Conservation (phyloP, 257 asterid genomes). For the Ilex asprella region DNA sequence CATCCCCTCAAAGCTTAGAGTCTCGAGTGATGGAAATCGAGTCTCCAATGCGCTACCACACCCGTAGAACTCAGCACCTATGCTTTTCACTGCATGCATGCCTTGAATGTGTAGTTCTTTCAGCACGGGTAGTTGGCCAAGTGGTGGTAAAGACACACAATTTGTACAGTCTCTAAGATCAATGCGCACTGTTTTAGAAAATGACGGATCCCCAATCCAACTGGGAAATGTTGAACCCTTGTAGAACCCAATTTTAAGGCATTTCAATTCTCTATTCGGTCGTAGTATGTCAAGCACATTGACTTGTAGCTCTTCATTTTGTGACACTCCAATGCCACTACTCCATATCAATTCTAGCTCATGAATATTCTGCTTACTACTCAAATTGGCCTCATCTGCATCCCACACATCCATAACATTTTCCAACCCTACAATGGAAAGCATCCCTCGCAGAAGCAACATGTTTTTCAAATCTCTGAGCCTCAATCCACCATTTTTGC, state of each 20-base stretch:
- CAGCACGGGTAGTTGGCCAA: too few species aligned
- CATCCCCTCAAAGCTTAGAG: conserved; percentile 18
- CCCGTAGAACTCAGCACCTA: too few species aligned
- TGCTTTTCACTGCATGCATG: too few species aligned
- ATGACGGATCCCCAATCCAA: background rate
- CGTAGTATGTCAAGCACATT: background rate
- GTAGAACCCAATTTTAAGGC: background rate
- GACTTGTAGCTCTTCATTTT: too few species aligned
- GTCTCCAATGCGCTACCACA: too few species aligned
- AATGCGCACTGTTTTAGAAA: background rate
- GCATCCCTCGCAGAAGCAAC: background rate
- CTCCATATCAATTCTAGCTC: background rate
- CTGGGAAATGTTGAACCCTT: background rate
- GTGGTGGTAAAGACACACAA: background rate
- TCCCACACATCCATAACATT: background rate
- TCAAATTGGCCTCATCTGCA: background rate
- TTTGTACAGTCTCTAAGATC: background rate
- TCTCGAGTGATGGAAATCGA: conserved; percentile 11
- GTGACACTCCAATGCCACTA: background rate
- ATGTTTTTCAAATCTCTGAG: background rate
- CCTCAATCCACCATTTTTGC: background rate
- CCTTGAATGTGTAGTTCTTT: too few species aligned
- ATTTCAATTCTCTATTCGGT: background rate
- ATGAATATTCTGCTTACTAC: background rate
- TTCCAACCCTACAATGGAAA: background rate